Evolutionary conservation across 73 alveolate species (phyloP), one percentile per base, ranked within the genome.

Genomic region (Durusdinium trenchii): DNA sequence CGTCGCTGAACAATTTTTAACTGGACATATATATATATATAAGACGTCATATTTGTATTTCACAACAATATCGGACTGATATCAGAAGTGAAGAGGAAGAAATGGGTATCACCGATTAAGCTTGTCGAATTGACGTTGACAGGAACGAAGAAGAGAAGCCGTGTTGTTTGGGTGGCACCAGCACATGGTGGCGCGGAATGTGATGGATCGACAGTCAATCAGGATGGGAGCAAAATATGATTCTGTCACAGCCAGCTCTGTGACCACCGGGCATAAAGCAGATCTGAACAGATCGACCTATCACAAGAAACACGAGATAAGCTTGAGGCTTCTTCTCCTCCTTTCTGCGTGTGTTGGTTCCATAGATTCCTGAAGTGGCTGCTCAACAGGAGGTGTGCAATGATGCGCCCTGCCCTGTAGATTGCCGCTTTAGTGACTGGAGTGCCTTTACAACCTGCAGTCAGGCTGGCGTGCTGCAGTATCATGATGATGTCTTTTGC

Each of bases 161-260:
- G 96, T 5, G 46, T 89, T 51, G 47, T 89, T 1, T 89, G 96
- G 96, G 86, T 89, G 51, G 84, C 96, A 32, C 83, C 96, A 28
- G 84, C 96, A 35, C 84, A 89, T 47, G 96, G 96, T 42, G 96
- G 96, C 40, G 54, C 52, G 36, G 96, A 89, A 61, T 89, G 96
- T 50, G 96, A 89, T 6, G 96, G 96, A 47, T 62, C 82, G 40
- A 28, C 96, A 38, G 82, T 60, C 30, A 86, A 89, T 69, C 86
- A 89, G 96, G 96, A 83, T 20, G 28, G 64, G 28, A 9, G 64
- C 64, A 54, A 9, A 54, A 12, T 54, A 20, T 20, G 64, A 9
- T 20, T 9, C 28, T 54, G 20, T 54, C 64, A 12, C 64, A n/a
- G n/a, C n/a, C n/a, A n/a, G n/a, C n/a, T n/a, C n/a, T n/a, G n/a